These are phyloP conservation scores for Russula brevipes DNA, from an alignment of 768 basidiomycete species.

Conservation along the genomic window DNA sequence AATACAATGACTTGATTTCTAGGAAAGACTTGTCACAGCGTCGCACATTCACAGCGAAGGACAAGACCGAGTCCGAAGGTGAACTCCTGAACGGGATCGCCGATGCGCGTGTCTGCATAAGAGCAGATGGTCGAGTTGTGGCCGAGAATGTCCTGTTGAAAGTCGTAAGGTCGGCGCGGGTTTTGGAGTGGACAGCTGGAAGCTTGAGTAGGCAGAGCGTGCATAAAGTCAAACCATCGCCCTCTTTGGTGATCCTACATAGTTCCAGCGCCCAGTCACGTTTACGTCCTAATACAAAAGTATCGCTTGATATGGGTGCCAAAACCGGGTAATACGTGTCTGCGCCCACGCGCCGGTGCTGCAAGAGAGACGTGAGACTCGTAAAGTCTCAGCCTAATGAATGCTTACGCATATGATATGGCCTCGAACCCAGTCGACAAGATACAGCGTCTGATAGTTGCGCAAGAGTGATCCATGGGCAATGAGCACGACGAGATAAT, in stretches of 20 bases:
- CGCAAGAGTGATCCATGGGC: conserved; percentile 6
- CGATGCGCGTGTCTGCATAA: neutral
- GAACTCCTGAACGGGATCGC: conserved; percentile 6
- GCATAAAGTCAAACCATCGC: neutral
- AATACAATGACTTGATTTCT: neutral
- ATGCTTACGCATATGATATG: neutral
- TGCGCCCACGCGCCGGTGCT: neutral
- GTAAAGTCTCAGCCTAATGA: neutral
- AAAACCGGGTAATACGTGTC: conserved; percentile 4
- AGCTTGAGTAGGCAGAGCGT: conserved; percentile 9
- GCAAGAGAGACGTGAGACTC: neutral
- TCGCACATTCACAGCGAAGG: neutral
- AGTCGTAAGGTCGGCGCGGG: neutral
- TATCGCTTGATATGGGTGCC: neutral
- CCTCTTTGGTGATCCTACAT: neutral
- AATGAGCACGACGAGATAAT: conserved; percentile 13
- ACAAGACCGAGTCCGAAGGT: conserved; percentile 5
- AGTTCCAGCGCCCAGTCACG: conserved; percentile 9
- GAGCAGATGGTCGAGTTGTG: neutral
- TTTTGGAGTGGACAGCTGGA: conserved; percentile 1
- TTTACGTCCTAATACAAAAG: neutral
- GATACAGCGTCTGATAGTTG: conserved; percentile 1
- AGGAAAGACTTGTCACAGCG: neutral
- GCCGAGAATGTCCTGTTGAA: neutral
- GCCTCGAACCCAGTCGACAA: conserved; percentile 4